Base-by-base conservation (phyloP, 805 yeast genomes). In the Hagleromyces aurorensis region DNA sequence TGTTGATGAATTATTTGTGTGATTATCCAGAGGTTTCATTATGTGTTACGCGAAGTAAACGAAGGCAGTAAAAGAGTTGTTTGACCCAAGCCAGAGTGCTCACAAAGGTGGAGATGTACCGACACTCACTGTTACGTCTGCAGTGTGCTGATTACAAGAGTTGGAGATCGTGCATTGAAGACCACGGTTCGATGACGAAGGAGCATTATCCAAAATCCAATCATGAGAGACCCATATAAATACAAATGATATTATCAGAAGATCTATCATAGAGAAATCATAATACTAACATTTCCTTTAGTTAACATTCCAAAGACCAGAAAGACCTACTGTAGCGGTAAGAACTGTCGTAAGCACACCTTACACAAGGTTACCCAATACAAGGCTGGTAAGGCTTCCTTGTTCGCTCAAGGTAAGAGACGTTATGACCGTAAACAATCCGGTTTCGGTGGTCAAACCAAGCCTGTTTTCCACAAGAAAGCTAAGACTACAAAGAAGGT, bases 381-480 rank as follows among this genome's bases (percentile, higher is more conserved):
- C 93, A 91, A 91, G 72, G 95, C 97, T 67, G 98, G 99, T 75
- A 91, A 91, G 78, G 97, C 98, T 67, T 89, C 97, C 50, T 79
- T 87, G 61, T 86, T 78, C 65, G 96, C 97, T 58, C 97, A 91
- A 76, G 99, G 99, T 81, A 91, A 93, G 89, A 86, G 99, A 79
- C 87, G 99, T 78, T 91, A 91, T 77, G 98, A 91, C 89, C 95
- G 99, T 75, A 91, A 91, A 74, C 98, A 91, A 77, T 67, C 82
- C 61, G 98, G 98, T 86, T 91, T 78, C 75, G 99, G 99, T 84
- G 99, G 99, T 84, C 99, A 91, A 77, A 91, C 98, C 73, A 91
- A 86, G 78, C 98, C 79, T 66, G 81, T 91, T 73, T 91, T 91
- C 96, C 97, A 86, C 83, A 91, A 91, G 84, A 91, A 91, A 73